Percentiles rank a stretch among this genome's conserved stretches.
Conservation (phyloP, 768 basidiomycete species). For the Strobilomyces dryophilus region DNA sequence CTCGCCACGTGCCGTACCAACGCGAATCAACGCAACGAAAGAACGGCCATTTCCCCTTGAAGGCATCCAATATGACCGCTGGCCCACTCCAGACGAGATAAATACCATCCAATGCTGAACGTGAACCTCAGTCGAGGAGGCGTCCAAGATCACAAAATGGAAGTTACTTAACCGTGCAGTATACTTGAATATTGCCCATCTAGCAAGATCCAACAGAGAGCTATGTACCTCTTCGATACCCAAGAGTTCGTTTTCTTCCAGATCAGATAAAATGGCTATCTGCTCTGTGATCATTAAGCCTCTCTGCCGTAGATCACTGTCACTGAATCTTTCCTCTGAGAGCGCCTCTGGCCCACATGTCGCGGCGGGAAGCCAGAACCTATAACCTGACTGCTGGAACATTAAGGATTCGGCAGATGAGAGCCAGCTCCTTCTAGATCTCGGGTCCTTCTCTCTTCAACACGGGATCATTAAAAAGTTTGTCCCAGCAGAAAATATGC, state of each 20-base stretch:
- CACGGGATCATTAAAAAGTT: not conserved
- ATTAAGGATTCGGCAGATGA: constrained; percentile 28
- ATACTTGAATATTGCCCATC: constrained; percentile 8
- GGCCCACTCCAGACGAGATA: constrained; percentile 16
- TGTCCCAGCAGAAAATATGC: not conserved
- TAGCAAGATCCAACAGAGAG: constrained; percentile 20
- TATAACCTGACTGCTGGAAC: constrained; percentile 30
- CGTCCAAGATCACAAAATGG: not conserved
- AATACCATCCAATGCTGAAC: not conserved
- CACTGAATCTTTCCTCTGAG: not conserved
- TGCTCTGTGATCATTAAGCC: constrained; percentile 7
- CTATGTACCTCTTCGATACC: constrained; percentile 17
- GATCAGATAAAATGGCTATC: constrained; percentile 2
- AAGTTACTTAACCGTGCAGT: not conserved
- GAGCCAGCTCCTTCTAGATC: constrained; percentile 28
- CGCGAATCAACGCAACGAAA: not conserved
- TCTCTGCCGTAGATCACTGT: not conserved
- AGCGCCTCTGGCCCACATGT: constrained; percentile 3
- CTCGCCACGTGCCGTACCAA: constrained; percentile 7
- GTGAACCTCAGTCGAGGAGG: not conserved
- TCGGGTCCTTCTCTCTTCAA: constrained; percentile 37
- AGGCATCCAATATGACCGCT: constrained; percentile 2
- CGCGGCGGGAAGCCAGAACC: constrained; percentile 23
- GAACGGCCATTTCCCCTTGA: constrained; percentile 8
- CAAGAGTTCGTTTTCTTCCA: constrained; percentile 14